Conservation (phyloP, 106 monocot genomes). For the Allium cepa region DNA sequence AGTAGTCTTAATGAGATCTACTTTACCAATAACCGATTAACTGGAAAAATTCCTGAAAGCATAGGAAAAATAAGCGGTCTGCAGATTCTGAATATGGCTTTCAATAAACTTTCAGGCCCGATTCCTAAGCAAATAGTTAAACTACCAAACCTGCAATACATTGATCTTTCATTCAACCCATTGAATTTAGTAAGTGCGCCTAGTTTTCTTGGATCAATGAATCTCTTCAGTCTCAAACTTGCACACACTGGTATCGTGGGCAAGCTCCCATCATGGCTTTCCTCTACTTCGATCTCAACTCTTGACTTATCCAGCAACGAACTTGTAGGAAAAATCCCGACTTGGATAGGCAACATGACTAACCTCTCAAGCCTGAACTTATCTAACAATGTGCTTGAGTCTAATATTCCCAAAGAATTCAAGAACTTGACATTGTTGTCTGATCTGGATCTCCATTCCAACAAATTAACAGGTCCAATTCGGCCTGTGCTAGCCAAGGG, state of each 20-base stretch:
- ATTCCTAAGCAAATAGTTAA: constrained; percentile 16
- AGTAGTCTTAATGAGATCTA: constrained; percentile 8
- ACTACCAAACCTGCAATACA: constrained; percentile 17
- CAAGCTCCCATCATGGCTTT: constrained; percentile 29
- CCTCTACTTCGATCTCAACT: constrained; percentile 21
- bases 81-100: constrained; percentile 14
- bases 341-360: constrained; percentile 47
- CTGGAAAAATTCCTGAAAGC: constrained; percentile 23
- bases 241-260: constrained; percentile 34
- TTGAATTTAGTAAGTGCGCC: constrained; percentile 13
- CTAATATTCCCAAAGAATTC: constrained; percentile 41
- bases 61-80: constrained; percentile 16
- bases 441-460: constrained; percentile 32
- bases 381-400: constrained; percentile 33
- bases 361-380: constrained; percentile 33
- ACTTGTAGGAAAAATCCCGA: constrained; percentile 26
- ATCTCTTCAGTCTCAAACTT: constrained; percentile 25
- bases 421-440: constrained; percentile 23
- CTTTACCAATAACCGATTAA: constrained; percentile 18
- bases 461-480: constrained; percentile 29
- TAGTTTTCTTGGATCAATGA: constrained; percentile 25
- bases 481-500: constrained; percentile 35
- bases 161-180: constrained; percentile 31
- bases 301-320: constrained; percentile 46
- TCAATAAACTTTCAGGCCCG: constrained; percentile 24